phyloP scores from a whole-genome alignment of 768 basidiomycete species.

The Mycena leptocephala region DNA sequence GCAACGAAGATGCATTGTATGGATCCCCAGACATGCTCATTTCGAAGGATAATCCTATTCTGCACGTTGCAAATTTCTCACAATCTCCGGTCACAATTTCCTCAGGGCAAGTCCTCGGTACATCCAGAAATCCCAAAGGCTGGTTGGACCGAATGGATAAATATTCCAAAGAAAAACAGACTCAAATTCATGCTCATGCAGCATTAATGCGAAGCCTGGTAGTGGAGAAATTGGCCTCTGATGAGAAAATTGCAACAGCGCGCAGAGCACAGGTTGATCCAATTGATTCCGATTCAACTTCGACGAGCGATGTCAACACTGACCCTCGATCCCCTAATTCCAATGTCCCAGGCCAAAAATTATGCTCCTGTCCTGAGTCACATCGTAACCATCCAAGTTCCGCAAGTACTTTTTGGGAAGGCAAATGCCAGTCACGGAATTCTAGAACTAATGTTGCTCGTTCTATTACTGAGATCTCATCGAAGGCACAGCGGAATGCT shows the following conservation, averaged over 20 bases:
- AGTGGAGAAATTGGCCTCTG: not conserved
- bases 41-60: not conserved
- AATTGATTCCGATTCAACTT: too few species aligned
- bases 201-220: not conserved
- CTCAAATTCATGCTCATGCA: not conserved
- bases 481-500: conserved; percentile 6
- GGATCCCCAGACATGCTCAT: conserved; percentile 36
- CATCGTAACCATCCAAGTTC: too few species aligned
- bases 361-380: too few species aligned
- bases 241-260: not conserved
- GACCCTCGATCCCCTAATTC: too few species aligned
- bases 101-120: conserved; percentile 31
- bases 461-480: not conserved
- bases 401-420: too few species aligned
- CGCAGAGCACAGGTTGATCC: too few species aligned
- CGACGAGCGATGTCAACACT: too few species aligned
- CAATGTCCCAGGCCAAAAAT: too few species aligned
- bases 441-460: not conserved
- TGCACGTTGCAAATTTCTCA: conserved; percentile 12
- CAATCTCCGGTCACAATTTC: conserved; percentile 6
- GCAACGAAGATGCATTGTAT: conserved; percentile 14
- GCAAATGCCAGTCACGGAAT: not conserved
- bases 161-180: not conserved
- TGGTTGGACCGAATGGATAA: not conserved
- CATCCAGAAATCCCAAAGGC: not conserved